A percentile compares a stretch with the other conserved stretches of the same genome.
Evolutionary conservation across 2,329 filamentous ascomycete genomes (phyloP).

Genomic region (Massarina eburnea): DNA sequence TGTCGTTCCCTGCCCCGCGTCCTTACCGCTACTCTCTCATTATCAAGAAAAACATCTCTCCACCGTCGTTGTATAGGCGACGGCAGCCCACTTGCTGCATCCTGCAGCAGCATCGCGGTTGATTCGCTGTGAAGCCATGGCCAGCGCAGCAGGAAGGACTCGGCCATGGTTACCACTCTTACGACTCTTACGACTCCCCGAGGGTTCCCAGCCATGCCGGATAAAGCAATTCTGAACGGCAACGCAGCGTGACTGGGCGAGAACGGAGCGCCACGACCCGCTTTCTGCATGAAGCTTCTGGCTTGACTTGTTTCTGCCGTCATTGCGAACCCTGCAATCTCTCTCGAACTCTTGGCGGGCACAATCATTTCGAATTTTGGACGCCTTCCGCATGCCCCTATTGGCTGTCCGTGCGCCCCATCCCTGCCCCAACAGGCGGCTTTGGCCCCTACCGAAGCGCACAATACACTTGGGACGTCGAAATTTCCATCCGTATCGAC

Average conservation of each 20-base stretch:
- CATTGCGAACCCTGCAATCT: conserved; percentile 32
- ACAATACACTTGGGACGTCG: conserved; percentile 28
- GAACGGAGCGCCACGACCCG: conserved; percentile 34
- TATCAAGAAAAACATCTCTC: conserved; percentile 13
- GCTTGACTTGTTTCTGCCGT: conserved; percentile 30
- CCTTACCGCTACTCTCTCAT: conserved; percentile 40
- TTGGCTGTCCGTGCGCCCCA: conserved; percentile 27
- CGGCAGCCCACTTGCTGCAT: conserved; percentile 30
- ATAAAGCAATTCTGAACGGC: conserved; percentile 32
- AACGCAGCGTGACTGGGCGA: conserved; percentile 31
- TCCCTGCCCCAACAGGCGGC: conserved; percentile 23
- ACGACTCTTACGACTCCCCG: conserved; percentile 35
- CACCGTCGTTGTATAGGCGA: conserved; percentile 21
- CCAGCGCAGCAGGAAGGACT: conserved; percentile 35
- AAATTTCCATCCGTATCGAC: conserved; percentile 29
- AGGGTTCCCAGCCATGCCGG: conserved; percentile 22
- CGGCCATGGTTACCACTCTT: conserved; percentile 35
- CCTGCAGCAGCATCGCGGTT: conserved; percentile 25
- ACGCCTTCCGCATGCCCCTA: conserved; percentile 19
- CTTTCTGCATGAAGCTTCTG: conserved; percentile 36
- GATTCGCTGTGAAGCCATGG: conserved; percentile 33
- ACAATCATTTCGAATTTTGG: conserved; percentile 41
- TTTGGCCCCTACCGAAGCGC: conserved; percentile 28
- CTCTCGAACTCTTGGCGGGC: conserved; percentile 31
- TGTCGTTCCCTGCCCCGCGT: no score